phyloP scores from a whole-genome alignment of 1,284 basidiomycete species.

The Heterobasidion occidentale region DNA sequence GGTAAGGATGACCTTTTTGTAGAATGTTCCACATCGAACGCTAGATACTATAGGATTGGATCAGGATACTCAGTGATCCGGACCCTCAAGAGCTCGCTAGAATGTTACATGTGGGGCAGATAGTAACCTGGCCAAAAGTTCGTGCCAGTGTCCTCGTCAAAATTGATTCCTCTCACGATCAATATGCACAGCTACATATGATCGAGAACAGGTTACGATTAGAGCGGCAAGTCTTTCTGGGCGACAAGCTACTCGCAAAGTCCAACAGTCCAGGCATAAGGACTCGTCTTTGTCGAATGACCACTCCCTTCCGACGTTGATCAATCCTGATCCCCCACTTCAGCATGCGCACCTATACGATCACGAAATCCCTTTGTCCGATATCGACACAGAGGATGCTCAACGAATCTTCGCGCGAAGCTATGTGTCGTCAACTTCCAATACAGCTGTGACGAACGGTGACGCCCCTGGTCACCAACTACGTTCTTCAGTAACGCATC shows the following conservation, averaged over 20 bases:
- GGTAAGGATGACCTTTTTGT: conserved; percentile 28
- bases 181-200: conserved; percentile 74
- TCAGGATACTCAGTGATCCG: conserved; percentile 75
- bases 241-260: conserved; percentile 62
- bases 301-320: too few species aligned
- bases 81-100: conserved; percentile 70
- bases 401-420: conserved; percentile 20
- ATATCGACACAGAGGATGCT: conserved; percentile 41
- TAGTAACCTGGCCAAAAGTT: conserved; percentile 95
- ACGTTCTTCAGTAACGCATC: conserved; percentile 31
- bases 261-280: conserved; percentile 27
- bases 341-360: neutral
- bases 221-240: conserved; percentile 78
- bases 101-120: conserved; percentile 81
- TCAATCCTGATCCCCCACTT: too few species aligned
- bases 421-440: conserved; percentile 32
- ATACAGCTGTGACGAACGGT: neutral
- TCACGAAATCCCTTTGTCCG: conserved; percentile 13
- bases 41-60: conserved; percentile 9
- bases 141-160: conserved; percentile 8
- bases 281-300: conserved; percentile 2
- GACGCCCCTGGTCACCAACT: conserved; percentile 25
- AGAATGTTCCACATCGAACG: neutral
- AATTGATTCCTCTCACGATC: neutral
- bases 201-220: conserved; percentile 78